phyloP scores from a whole-genome alignment of 768 basidiomycete genomes.

The Grammothele lineata region DNA sequence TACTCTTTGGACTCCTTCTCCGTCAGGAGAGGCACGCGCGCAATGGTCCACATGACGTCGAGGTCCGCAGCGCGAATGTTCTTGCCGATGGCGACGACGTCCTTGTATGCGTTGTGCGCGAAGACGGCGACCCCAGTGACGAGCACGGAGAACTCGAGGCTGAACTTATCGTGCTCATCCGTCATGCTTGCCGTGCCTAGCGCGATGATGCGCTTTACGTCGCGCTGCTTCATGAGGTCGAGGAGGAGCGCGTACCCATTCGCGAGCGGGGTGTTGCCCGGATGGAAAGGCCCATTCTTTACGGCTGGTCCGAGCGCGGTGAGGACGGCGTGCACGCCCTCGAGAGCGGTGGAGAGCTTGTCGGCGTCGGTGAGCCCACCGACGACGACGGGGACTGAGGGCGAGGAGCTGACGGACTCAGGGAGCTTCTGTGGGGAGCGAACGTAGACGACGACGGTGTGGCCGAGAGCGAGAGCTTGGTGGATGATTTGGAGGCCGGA shows the following conservation, averaged over 20 bases:
- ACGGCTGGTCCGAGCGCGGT: slow-evolving; percentile 60
- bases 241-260: slow-evolving; percentile 54
- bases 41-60: slow-evolving; percentile 65
- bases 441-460: slow-evolving; percentile 55
- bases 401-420: slow-evolving; percentile 39
- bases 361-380: slow-evolving; percentile 53
- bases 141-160: slow-evolving; percentile 39
- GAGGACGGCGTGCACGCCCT: slow-evolving; percentile 57
- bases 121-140: slow-evolving; percentile 36
- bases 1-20: slow-evolving; percentile 41
- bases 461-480: slow-evolving; percentile 42
- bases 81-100: slow-evolving; percentile 62
- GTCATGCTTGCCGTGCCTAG: slow-evolving; percentile 65
- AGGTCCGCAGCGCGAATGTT: slow-evolving; percentile 41
- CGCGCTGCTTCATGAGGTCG: slow-evolving; percentile 47
- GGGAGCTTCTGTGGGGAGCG: slow-evolving; percentile 64
- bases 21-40: slow-evolving; percentile 61
- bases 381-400: slow-evolving; percentile 44
- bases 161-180: slow-evolving; percentile 57
- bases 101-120: slow-evolving; percentile 57
- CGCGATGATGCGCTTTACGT: slow-evolving; percentile 55
- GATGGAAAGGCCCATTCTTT: slow-evolving; percentile 36
- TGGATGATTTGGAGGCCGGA: slow-evolving; percentile 54
- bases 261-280: slow-evolving; percentile 54
- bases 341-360: slow-evolving; percentile 46